phyloP scores from a whole-genome alignment of 2,329 filamentous ascomycete species.

The Fusarium sambucinum region DNA sequence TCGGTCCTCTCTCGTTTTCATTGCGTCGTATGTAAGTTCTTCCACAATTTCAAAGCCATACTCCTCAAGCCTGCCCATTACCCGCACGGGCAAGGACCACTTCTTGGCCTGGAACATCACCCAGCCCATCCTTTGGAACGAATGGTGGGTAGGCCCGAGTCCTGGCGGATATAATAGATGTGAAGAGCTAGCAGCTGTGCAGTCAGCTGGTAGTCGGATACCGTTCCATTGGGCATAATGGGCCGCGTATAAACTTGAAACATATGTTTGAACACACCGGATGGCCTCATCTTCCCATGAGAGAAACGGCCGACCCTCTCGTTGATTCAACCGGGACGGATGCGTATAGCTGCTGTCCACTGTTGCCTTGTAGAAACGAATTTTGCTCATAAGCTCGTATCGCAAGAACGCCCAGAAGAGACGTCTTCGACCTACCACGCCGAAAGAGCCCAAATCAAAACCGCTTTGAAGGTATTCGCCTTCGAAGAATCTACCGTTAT shows the following conservation, averaged over 20 bases:
- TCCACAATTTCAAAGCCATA: background rate
- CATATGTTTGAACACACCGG: conserved; percentile 1
- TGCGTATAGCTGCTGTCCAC: background rate
- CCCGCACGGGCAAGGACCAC: accelerated
- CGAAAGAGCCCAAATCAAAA: background rate
- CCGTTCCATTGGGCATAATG: background rate
- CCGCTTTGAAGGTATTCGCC: background rate
- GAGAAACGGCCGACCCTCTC: background rate
- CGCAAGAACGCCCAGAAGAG: conserved; percentile 10
- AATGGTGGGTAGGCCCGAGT: background rate
- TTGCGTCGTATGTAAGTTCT: background rate
- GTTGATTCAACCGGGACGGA: background rate
- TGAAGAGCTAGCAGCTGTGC: background rate
- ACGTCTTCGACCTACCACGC: background rate
- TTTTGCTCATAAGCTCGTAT: conserved; percentile 8
- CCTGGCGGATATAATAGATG: background rate
- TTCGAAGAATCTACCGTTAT: no score
- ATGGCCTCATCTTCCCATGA: conserved; percentile 4
- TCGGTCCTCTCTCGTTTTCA: no score
- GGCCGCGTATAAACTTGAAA: background rate
- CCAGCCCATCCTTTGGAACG: background rate
- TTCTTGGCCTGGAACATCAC: no score
- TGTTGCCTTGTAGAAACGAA: background rate
- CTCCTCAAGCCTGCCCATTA: background rate
- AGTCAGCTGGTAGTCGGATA: background rate